Conservation (phyloP, 2,329 filamentous ascomycete species). For the Colletotrichum tropicicola region DNA sequence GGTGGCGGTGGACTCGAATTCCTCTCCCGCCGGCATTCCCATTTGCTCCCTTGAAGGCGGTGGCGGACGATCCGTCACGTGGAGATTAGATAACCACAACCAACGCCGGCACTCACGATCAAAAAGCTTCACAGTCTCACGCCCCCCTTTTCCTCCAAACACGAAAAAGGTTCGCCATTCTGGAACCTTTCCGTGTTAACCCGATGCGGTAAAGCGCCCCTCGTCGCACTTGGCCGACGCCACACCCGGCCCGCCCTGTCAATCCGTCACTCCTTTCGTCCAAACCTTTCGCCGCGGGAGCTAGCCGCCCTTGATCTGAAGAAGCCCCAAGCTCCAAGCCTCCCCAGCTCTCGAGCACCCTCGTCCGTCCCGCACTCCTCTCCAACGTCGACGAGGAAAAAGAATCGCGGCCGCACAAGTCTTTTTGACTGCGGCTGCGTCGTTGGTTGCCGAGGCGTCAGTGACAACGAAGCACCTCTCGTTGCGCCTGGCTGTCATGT, state of each 20-base stretch:
- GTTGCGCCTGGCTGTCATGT: no score
- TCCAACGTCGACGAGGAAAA: neutral
- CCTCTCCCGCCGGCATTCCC: no score
- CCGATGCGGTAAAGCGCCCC: neutral
- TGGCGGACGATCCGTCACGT: neutral
- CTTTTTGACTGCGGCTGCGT: no score
- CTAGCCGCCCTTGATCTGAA: conserved; percentile 10
- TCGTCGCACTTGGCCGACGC: conserved; percentile 13
- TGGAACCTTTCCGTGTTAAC: conserved; percentile 23
- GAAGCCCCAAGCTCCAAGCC: conserved; percentile 10
- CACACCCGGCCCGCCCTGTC: conserved; percentile 26
- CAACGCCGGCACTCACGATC: neutral
- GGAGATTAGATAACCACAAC: neutral
- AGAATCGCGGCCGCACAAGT: no score
- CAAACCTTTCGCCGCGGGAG: conserved; percentile 14
- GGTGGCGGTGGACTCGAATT: neutral
- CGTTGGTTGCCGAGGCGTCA: no score
- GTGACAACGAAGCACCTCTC: no score
- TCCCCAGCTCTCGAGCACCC: neutral
- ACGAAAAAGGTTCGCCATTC: conserved; percentile 9
- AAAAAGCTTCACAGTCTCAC: neutral
- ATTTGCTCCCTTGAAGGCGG: neutral
- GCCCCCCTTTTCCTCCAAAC: neutral
- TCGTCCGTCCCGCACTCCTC: neutral
- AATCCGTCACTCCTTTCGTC: conserved; percentile 3